Conservation (phyloP, 176 grass and related monocot genomes). For the Cocos nucifera region DNA sequence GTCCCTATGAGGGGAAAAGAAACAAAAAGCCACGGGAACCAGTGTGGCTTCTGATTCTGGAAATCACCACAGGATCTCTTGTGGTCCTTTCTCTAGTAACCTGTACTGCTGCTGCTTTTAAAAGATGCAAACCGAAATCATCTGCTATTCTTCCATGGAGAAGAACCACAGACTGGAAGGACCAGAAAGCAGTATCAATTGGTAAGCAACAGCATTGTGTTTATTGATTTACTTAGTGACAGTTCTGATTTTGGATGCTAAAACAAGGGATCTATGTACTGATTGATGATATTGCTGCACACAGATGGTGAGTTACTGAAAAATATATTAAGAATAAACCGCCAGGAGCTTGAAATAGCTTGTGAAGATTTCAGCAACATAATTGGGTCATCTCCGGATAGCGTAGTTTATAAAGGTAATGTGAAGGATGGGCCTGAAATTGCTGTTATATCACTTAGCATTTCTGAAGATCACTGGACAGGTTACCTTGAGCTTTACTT, state of each 20-base stretch:
- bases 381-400: slow-evolving; percentile 73
- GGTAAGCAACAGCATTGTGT: slow-evolving; percentile 26
- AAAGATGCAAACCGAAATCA: slow-evolving; percentile 40
- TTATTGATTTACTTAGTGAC: not conserved
- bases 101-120: slow-evolving; percentile 24
- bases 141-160: slow-evolving; percentile 26
- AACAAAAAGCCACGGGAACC: slow-evolving; percentile 36
- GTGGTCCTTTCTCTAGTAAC: slow-evolving; percentile 39
- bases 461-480: slow-evolving; percentile 61
- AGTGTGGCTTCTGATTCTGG: slow-evolving; percentile 75
- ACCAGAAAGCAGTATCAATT: slow-evolving; percentile 51
- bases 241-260: not conserved
- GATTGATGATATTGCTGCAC: not conserved
- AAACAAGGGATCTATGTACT: not conserved
- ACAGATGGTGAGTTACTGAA: slow-evolving; percentile 54
- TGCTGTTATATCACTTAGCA: slow-evolving; percentile 63
- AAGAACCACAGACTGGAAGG: slow-evolving; percentile 63
- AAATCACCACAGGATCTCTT: slow-evolving; percentile 44
- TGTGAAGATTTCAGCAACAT: slow-evolving; percentile 99
- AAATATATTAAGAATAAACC: slow-evolving; percentile 47
- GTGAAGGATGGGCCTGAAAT: slow-evolving; percentile 77
- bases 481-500: slow-evolving; percentile 74
- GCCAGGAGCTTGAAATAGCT: slow-evolving; percentile 63
- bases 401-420: slow-evolving; percentile 80
- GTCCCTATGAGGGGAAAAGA: slow-evolving; percentile 4